These are phyloP conservation scores for Clarireedia hainanense DNA, from an alignment of 2,329 filamentous ascomycete species.

Conservation along the genomic window DNA sequence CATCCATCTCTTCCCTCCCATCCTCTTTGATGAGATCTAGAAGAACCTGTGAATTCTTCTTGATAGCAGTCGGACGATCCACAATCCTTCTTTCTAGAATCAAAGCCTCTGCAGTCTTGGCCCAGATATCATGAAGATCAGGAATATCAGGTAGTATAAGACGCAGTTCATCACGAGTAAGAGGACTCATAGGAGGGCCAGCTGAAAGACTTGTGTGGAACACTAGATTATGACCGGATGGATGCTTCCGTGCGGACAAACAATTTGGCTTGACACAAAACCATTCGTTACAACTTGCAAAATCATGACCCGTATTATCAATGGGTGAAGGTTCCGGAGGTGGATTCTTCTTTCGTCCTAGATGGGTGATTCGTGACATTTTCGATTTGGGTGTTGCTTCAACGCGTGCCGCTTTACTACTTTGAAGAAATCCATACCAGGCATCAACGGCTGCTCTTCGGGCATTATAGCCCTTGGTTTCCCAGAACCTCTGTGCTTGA, in stretches of 20 bases:
- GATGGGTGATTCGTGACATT: conserved; percentile 38
- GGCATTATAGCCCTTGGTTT: conserved; percentile 57
- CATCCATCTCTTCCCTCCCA: conserved; percentile 49
- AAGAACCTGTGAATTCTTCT: conserved; percentile 54
- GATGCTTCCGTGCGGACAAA: conserved; percentile 17
- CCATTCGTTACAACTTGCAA: conserved; percentile 27
- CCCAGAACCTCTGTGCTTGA: conserved; percentile 57
- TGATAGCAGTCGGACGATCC: conserved; percentile 50
- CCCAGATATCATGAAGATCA: conserved; percentile 52
- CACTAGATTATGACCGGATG: conserved; percentile 35
- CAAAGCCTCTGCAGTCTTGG: conserved; percentile 53
- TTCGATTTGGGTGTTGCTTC: conserved; percentile 39
- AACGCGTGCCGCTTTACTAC: conserved; percentile 28
- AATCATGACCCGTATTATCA: conserved; percentile 18
- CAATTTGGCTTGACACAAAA: conserved; percentile 29
- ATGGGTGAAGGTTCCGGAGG: neutral
- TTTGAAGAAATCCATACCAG: conserved; percentile 48
- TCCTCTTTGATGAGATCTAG: conserved; percentile 58
- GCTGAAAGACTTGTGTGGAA: conserved; percentile 52
- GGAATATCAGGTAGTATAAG: conserved; percentile 48
- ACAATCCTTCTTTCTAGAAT: conserved; percentile 54
- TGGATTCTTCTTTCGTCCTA: conserved; percentile 47
- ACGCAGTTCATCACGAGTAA: conserved; percentile 43
- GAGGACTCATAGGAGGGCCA: conserved; percentile 54
- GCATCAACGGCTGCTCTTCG: conserved; percentile 50